phyloP scores from a whole-genome alignment of 192 early-diverging fungal species.

The Haplosporangium gracile region DNA sequence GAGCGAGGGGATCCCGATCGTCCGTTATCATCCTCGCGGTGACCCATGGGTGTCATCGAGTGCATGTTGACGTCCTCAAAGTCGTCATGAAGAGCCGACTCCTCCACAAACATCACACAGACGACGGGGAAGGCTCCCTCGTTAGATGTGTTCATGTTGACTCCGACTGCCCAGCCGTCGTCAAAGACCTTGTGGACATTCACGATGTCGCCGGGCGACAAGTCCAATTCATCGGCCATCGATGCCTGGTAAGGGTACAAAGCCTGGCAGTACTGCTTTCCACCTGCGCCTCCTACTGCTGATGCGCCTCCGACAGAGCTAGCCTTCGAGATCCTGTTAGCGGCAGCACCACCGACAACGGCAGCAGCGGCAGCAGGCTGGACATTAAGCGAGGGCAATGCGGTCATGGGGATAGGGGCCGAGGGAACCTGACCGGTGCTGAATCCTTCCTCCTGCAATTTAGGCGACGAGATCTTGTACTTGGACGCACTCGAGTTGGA shows the following conservation, averaged over 20 bases:
- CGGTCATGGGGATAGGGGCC: slow-evolving; percentile 50
- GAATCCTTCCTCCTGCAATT: slow-evolving; percentile 53
- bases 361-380: slow-evolving; percentile 10
- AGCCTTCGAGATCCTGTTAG: slow-evolving; percentile 20
- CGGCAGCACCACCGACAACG: neutral
- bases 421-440: slow-evolving; percentile 2
- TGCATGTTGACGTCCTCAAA: slow-evolving; percentile 58
- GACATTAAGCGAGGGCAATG: slow-evolving; percentile 18
- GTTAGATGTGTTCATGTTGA: slow-evolving; percentile 76
- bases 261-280: slow-evolving; percentile 47
- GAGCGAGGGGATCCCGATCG: slow-evolving; percentile 17
- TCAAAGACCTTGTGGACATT: slow-evolving; percentile 81
- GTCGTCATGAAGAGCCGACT: slow-evolving; percentile 40
- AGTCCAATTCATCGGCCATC: slow-evolving; percentile 81
- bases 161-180: slow-evolving; percentile 92
- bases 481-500: slow-evolving; percentile 36
- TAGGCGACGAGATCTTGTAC: slow-evolving; percentile 53
- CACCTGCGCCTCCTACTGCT: slow-evolving; percentile 11
- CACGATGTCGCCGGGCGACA: slow-evolving; percentile 78
- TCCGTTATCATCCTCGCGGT: slow-evolving; percentile 37
- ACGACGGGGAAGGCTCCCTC: slow-evolving; percentile 90
- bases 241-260: slow-evolving; percentile 73
- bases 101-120: slow-evolving; percentile 70
- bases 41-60: slow-evolving; percentile 50
- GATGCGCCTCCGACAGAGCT: slow-evolving; percentile 10